These are phyloP conservation scores for Pezicula carpinea DNA, from an alignment of 2,329 filamentous ascomycete genomes.

Conservation along the genomic window DNA sequence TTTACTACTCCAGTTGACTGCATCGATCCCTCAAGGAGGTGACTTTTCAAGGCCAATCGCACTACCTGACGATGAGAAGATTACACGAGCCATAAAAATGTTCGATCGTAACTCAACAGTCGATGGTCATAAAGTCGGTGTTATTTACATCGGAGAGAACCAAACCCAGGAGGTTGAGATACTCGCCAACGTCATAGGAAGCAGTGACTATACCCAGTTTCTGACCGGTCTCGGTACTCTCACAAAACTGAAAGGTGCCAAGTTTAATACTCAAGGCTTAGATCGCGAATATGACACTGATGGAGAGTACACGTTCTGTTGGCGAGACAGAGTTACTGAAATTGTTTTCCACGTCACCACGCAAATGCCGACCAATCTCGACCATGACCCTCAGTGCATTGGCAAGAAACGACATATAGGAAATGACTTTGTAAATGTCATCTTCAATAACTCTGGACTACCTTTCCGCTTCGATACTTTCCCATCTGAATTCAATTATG, in stretches of 20 bases:
- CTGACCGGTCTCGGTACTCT: conserved; percentile 77
- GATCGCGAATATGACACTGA: conserved; percentile 74
- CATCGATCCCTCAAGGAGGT: conserved; percentile 53
- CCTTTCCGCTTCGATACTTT: conserved; percentile 90
- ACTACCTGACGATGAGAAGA: conserved; percentile 57
- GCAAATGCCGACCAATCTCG: conserved; percentile 89
- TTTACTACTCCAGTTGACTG: conserved; percentile 64
- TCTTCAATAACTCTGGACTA: conserved; percentile 94
- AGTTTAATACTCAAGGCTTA: conserved; percentile 89
- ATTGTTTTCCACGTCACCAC: conserved; percentile 95
- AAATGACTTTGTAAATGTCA: conserved; percentile 96
- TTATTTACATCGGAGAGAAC: conserved; percentile 86
- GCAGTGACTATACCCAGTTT: conserved; percentile 82
- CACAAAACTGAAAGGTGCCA: conserved; percentile 74
- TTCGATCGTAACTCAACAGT: conserved; percentile 89
- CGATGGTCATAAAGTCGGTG: conserved; percentile 91
- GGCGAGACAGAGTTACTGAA: conserved; percentile 91
- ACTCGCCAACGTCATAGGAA: conserved; percentile 79
- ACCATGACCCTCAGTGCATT: conserved; percentile 69
- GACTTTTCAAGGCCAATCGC: conserved; percentile 65
- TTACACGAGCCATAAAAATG: conserved; percentile 62
- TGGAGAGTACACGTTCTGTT: conserved; percentile 85
- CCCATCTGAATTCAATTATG: conserved; percentile 91
- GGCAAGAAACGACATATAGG: conserved; percentile 94
- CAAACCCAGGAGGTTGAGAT: conserved; percentile 82